Evolutionary conservation across 805 yeast species (phyloP).

Genomic region (Candida sphagnicola): DNA sequence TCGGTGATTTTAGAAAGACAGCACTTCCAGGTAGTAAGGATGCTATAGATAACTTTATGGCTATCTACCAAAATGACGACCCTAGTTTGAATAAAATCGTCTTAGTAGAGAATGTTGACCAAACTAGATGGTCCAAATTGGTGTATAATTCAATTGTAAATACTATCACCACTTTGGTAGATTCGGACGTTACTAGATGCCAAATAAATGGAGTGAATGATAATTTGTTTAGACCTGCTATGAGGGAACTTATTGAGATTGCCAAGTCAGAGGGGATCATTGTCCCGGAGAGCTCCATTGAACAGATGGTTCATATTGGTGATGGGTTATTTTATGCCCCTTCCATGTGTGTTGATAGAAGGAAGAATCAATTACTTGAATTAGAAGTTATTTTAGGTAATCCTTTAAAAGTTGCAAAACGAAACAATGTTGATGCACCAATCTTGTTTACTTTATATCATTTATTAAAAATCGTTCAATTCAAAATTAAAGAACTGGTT

Average conservation of each 20-base stretch:
- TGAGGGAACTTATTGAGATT: constrained; percentile 60
- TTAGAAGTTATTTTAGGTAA: constrained; percentile 39
- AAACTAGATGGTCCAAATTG: constrained; percentile 38
- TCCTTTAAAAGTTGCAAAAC: constrained; percentile 35
- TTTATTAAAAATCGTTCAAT: constrained; percentile 59
- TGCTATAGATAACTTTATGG: constrained; percentile 18
- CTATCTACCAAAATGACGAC: constrained; percentile 24
- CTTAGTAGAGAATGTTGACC: constrained; percentile 26
- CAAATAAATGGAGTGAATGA: constrained; percentile 32
- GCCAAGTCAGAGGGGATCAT: constrained; percentile 68
- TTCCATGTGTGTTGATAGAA: constrained; percentile 37
- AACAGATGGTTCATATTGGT: constrained; percentile 47
- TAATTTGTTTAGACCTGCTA: constrained; percentile 47
- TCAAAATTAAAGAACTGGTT: constrained; percentile 51
- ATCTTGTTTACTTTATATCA: constrained; percentile 53
- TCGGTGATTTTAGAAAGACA: constrained; percentile 19
- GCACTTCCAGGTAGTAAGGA: constrained; percentile 7
- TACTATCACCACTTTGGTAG: constrained; percentile 30
- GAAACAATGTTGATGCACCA: constrained; percentile 49
- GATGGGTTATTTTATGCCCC: constrained; percentile 41
- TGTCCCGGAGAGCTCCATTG: constrained; percentile 47
- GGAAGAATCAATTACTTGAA: constrained; percentile 36
- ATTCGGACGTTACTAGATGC: constrained; percentile 31
- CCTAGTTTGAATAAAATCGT: constrained; percentile 18
- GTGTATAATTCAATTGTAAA: constrained; percentile 34